These are phyloP conservation scores for Boletus rufocinnamomeus DNA, from an alignment of 768 basidiomycete species.

Conservation along the genomic window DNA sequence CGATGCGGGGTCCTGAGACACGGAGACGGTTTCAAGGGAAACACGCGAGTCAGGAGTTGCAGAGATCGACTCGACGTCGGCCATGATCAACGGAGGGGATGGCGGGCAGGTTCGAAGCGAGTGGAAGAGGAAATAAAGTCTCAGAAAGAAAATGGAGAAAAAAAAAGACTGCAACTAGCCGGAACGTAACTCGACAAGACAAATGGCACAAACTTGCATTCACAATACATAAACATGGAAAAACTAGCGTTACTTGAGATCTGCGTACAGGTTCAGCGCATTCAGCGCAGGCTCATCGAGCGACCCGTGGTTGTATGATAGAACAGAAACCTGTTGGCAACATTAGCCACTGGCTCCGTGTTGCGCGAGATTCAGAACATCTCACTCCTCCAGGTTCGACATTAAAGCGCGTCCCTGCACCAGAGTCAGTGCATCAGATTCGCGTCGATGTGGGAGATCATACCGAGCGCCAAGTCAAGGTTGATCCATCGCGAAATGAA, in stretches of 20 bases:
- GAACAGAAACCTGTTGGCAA: slow-evolving; percentile 60
- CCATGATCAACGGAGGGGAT: slow-evolving; percentile 37
- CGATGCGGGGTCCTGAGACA: slow-evolving; percentile 21
- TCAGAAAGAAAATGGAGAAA: slow-evolving; percentile 12
- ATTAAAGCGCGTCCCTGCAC: slow-evolving; percentile 71
- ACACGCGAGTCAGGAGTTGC: slow-evolving; percentile 24
- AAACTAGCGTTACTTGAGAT: slow-evolving; percentile 30
- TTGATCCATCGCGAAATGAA: slow-evolving; percentile 83
- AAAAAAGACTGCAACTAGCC: slow-evolving; percentile 8
- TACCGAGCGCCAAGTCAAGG: slow-evolving; percentile 62
- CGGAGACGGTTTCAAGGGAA: slow-evolving; percentile 25
- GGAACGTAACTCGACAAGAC: slow-evolving; percentile 14
- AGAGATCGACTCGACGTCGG: slow-evolving; percentile 35
- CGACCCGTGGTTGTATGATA: slow-evolving; percentile 82
- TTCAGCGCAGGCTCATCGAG: slow-evolving; percentile 77
- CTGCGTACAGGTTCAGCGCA: slow-evolving; percentile 68
- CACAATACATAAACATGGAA: slow-evolving; percentile 28
- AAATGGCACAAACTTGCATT: slow-evolving; percentile 10
- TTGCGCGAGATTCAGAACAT: slow-evolving; percentile 4
- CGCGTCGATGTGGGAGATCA: slow-evolving; percentile 10
- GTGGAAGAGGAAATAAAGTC: slow-evolving; percentile 14
- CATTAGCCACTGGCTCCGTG: slow-evolving; percentile 7
- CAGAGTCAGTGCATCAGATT: slow-evolving; percentile 11
- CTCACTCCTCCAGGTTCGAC: slow-evolving; percentile 83
- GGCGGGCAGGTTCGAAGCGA: slow-evolving; percentile 8